phyloP scores from a whole-genome alignment of 768 basidiomycete genomes.

The Terana coerulea region DNA sequence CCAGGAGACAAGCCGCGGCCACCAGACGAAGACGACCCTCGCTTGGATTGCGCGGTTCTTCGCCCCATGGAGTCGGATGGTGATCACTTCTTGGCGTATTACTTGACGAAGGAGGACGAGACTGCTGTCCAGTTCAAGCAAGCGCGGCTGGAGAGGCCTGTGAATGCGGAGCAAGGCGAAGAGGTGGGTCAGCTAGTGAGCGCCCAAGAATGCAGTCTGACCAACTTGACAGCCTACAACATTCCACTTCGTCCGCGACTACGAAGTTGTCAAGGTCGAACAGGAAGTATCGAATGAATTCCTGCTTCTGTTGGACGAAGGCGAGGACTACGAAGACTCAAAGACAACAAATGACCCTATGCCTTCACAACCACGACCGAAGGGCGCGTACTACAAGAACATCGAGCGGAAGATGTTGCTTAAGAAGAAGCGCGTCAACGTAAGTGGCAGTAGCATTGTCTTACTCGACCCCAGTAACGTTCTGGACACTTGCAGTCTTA shows the following conservation, averaged over 20 bases:
- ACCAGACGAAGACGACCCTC: slow-evolving; percentile 72
- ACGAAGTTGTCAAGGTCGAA: slow-evolving; percentile 83
- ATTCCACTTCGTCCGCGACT: slow-evolving; percentile 79
- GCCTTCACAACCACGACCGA: slow-evolving; percentile 31
- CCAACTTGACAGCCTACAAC: slow-evolving; percentile 59
- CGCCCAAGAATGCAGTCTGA: background rate
- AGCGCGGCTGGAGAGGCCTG: slow-evolving; percentile 40
- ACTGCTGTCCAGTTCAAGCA: slow-evolving; percentile 65
- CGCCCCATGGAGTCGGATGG: slow-evolving; percentile 87
- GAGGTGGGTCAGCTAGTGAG: slow-evolving; percentile 37
- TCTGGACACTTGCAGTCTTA: slow-evolving; percentile 40
- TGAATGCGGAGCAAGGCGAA: slow-evolving; percentile 48
- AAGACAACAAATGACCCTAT: slow-evolving; percentile 20
- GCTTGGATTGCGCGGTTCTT: slow-evolving; percentile 80
- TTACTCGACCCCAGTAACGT: background rate
- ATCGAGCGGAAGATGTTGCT: slow-evolving; percentile 86
- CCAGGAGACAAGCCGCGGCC: slow-evolving; percentile 64
- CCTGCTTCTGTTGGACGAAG: slow-evolving; percentile 66
- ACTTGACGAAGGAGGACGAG: slow-evolving; percentile 74
- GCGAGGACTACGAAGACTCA: slow-evolving; percentile 33
- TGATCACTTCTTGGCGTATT: slow-evolving; percentile 84
- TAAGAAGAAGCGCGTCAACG: slow-evolving; percentile 81
- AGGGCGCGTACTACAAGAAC: slow-evolving; percentile 86
- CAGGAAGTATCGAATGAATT: slow-evolving; percentile 86
- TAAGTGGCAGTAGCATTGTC: slow-evolving; percentile 30